Percentiles rank a stretch among this genome's conserved stretches.
Conservation (phyloP, 305 asterid genomes). For the Fraxinus xanthoxyloides region DNA sequence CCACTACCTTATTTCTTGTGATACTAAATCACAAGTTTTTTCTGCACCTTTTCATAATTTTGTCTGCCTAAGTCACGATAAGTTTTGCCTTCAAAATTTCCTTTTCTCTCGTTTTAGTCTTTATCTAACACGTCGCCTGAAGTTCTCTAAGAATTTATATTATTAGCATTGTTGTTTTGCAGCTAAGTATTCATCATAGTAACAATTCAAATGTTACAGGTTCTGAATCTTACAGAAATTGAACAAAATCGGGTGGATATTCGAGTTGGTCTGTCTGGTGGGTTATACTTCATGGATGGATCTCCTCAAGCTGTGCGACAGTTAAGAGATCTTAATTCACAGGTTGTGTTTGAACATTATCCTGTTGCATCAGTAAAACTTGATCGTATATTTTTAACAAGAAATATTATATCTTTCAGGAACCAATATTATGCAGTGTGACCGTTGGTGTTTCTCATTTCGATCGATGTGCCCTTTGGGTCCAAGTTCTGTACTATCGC, state of each 20-base stretch:
- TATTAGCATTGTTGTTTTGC: conserved; percentile 14
- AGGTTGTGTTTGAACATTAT: conserved; percentile 44
- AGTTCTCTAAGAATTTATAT: background rate
- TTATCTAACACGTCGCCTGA: background rate
- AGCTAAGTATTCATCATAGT: conserved; percentile 8
- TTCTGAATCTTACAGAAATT: conserved; percentile 84
- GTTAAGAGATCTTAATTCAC: conserved; percentile 75
- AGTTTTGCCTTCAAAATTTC: background rate
- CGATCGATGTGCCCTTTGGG: conserved; percentile 80
- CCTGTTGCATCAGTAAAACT: background rate
- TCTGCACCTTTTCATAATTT: background rate
- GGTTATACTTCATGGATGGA: conserved; percentile 90
- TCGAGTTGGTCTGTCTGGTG: conserved; percentile 93
- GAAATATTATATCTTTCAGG: conserved; percentile 43
- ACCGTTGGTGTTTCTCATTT: conserved; percentile 92
- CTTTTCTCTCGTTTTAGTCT: background rate
- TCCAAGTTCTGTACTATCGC: conserved; percentile 85
- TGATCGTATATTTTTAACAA: background rate
- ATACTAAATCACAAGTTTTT: background rate
- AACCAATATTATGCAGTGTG: conserved; percentile 82
- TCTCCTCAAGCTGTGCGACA: conserved; percentile 97
- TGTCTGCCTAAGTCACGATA: background rate
- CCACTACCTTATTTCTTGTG: background rate
- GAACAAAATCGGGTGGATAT: conserved; percentile 85
- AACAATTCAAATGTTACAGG: conserved; percentile 46